Evolutionary conservation across 805 yeast genomes (phyloP).

Genomic region (Kuraishia floccosa): DNA sequence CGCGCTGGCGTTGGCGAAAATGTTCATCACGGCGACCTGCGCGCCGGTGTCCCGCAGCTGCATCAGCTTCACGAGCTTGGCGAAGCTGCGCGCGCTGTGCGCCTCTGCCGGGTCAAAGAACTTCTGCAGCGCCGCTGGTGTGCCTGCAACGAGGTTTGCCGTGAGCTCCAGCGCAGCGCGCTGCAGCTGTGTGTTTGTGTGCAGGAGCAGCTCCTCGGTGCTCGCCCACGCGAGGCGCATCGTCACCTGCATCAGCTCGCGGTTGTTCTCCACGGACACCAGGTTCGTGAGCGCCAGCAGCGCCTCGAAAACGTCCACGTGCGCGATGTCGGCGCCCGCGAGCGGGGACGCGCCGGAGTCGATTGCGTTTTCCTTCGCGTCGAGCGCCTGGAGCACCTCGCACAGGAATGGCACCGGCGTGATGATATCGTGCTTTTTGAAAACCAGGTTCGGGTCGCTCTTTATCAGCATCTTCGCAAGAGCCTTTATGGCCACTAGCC

Average conservation of each 20-base stretch:
- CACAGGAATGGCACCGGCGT: slow-evolving; percentile 35
- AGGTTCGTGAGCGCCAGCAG: slow-evolving; percentile 40
- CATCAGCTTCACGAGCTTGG: slow-evolving; percentile 25
- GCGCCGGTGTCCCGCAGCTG: slow-evolving; percentile 25
- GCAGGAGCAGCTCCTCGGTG: slow-evolving; percentile 21
- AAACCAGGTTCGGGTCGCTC: slow-evolving; percentile 28
- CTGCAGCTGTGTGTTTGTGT: slow-evolving; percentile 28
- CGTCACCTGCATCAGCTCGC: slow-evolving; percentile 23
- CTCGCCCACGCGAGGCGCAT: slow-evolving; percentile 22
- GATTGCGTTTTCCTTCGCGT: slow-evolving; percentile 10
- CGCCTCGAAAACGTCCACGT: slow-evolving; percentile 30
- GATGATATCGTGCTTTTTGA: slow-evolving; percentile 25
- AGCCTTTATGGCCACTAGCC: slow-evolving; percentile 25
- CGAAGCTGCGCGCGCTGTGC: slow-evolving; percentile 26
- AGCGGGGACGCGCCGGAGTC: slow-evolving; percentile 10
- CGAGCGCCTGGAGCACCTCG: slow-evolving; percentile 33
- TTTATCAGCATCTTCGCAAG: slow-evolving; percentile 33
- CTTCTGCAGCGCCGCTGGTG: slow-evolving; percentile 33
- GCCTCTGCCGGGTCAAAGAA: slow-evolving; percentile 43
- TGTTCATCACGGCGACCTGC: slow-evolving; percentile 20
- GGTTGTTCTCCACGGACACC: slow-evolving; percentile 23
- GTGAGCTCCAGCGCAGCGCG: slow-evolving; percentile 34
- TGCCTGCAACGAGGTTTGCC: slow-evolving; percentile 27
- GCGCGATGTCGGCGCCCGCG: slow-evolving; percentile 12
- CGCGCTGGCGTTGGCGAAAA: slow-evolving; percentile 18